Evolutionary conservation across 371 early-diverging fungal species (phyloP), one percentile per base, ranked within the genome.

Genomic region (Saksenaea oblongispora): DNA sequence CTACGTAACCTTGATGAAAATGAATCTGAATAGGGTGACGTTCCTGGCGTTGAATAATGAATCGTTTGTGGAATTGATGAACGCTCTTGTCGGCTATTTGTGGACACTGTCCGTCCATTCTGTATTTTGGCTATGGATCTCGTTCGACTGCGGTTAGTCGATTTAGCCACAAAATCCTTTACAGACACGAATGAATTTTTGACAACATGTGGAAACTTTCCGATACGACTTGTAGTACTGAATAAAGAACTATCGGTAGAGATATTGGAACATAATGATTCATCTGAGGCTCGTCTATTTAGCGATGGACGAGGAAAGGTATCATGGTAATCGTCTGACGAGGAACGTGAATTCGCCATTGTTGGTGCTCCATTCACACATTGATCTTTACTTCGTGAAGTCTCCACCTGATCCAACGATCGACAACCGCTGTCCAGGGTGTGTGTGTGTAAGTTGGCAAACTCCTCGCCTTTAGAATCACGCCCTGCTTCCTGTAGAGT

Each of bases 211-310:
- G 78, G 76, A 37, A 78, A 58, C 55, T 68, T 73, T 14, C 70
- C 62, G 34, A 74, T 67, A 63, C 70, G 65, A 61, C 78, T 80
- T 4, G 81, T 70, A 18, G 78, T 76, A 55, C 81, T 81, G 34
- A 74, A 62, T 27, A 76, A 65, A 8, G 81, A 76, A 47, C 76
- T 78, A 1, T 75, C 70, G 5, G 75, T 66, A 1, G 79, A 79
- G 17, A 58, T 61, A 27, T 55, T 73, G n/a, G 80, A 80, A 35
- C 63, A 69, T 24, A 78, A 63, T 5, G 81, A 81, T 18, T 70
- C 78, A 65, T 71, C 27, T n/a, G 51, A 47, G n/a, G 22, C 22
- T 47, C 51, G 51, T 47, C 51, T 17, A 47, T 10, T 22, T 18
- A 47, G 51, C 51, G 51, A 47, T 22, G 9, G 51, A 22, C 22